Evolutionary conservation across 306 rosid genomes (phyloP), one percentile per base, ranked within the genome.

Genomic region (Ammopiptanthus mongolicus): DNA sequence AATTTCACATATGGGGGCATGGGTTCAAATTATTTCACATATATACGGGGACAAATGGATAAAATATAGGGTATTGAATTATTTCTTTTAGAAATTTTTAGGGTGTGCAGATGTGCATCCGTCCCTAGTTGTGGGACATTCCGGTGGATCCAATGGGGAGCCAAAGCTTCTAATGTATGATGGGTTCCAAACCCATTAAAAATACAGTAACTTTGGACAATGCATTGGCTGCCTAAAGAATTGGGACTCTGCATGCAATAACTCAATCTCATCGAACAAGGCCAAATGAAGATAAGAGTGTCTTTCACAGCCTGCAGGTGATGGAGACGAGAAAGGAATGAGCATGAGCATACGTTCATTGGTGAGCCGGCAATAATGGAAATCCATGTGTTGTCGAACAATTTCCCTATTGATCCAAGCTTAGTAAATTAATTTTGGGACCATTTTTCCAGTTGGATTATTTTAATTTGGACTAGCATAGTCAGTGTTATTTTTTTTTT

Each of bases 371-470:
- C 61, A 69, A 50, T 8, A 6, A 23, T 51, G 14, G 71, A 78
- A 72, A 76, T 1, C 33, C 60, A 56, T 33, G 64, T 31, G 29
- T 31, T 39, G 59, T 47, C 7, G 1, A 21, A 60, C 51, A 22
- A 50, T 57, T 22, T 39, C 50, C 47, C 51, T 19, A 11, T n/a
- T 33, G 25, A 44, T 11, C 65, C 29, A 33, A 36, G 25, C 53
- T 71, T 33, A 10, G 2, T 3, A 37, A n/a, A 19, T 11, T 14
- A 62, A 33, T 52, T 21, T 14, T 18, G 90, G 94, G 91, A 83
- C 94, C 94, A 81, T 79, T 55, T 14, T 67, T 73, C 75, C 42
- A n/a, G n/a, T n/a, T n/a, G n/a, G n/a, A n/a, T n/a, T n/a, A n/a
- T n/a, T n/a, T n/a, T n/a, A n/a, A n/a, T n/a, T n/a, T n/a, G n/a